These are phyloP conservation scores for Dorcoceras hygrometricum DNA, from an alignment of 257 asterid genomes.

Conservation along the genomic window DNA sequence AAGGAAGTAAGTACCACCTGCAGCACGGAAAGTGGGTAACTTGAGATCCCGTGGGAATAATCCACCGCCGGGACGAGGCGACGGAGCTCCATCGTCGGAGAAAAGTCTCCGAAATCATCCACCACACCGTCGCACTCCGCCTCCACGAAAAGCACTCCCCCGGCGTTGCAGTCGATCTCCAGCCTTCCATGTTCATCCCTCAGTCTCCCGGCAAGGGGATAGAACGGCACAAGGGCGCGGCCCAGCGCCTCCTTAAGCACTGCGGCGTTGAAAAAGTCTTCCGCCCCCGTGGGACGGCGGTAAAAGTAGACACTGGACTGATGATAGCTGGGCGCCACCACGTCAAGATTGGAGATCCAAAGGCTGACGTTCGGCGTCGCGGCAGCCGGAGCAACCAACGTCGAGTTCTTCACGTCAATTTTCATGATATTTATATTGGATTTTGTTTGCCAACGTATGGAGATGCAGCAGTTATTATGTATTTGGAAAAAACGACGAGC, in stretches of 20 bases:
- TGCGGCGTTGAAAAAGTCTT: constrained; percentile 44
- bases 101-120: constrained; percentile 30
- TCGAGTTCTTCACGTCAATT: too few species aligned
- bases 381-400: constrained; percentile 44
- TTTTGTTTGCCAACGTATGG: constrained; percentile 15
- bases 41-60: constrained; percentile 42
- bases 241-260: constrained; percentile 49
- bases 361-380: constrained; percentile 38
- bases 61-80: constrained; percentile 50
- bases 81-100: constrained; percentile 35
- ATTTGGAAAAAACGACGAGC: constrained; percentile 23
- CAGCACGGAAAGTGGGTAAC: constrained; percentile 39
- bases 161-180: constrained; percentile 50
- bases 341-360: constrained; percentile 63
- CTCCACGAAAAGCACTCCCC: constrained; percentile 29
- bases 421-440: too few species aligned
- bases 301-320: constrained; percentile 43
- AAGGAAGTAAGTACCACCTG: too few species aligned
- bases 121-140: constrained; percentile 39
- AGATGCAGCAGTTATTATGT: constrained; percentile 44
- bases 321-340: constrained; percentile 43
- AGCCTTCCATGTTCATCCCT: constrained; percentile 49
- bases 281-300: constrained; percentile 36
- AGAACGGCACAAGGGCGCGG: constrained; percentile 53
- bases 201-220: constrained; percentile 62